Evolutionary conservation across 805 yeast species (phyloP), one percentile per base, ranked within the genome.

Genomic region (Hanseniaspora valbyensis): DNA sequence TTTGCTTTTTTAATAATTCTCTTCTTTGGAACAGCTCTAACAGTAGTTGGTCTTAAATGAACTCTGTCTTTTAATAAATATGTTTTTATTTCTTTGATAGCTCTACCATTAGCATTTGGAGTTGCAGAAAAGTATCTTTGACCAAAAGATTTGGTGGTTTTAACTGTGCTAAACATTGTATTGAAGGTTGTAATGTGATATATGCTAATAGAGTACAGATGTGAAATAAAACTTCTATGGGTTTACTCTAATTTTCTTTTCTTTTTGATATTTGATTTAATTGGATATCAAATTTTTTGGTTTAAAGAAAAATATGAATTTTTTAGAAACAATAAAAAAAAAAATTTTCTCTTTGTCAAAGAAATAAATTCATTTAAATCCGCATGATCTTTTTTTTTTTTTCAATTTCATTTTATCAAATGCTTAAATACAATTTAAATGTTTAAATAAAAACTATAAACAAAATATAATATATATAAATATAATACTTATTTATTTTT

Each of bases 121-220:
- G 44, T 32, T 10, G 34, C 44, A 32, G 51, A 48, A 16, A 48
- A 48, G 13, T 25, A 32, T 48, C 51, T 48, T 25, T 48, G 44
- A 19, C 44, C 44, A n/a, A 39, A 4, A 18, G 12, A 29, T 12
- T 40, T 24, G 16, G 24, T 28, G 29, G 18, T 38, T 26, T 16
- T 22, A 28, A 16, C n/a, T n/a, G 22, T 29, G 7, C 16, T 30
- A 37, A 45, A 45, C 50, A 45, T 44, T 9, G 5, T 10, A 7
- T 10, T 32, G 34, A 5, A 13, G 16, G 5, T 10, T 32, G 5
- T n/a, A 10, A 14, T 10, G 6, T 32, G 7, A 10, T 32, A 37
- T 3, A 14, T 37, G 5, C 18, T 13, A 3, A 25, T 24, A 38
- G 25, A 38, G 26, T 26, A 40, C n/a, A 3, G n/a, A 24, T 14